Evolutionary conservation across 257 asterid genomes (phyloP).

Genomic region (Phtheirospermum japonicum): DNA sequence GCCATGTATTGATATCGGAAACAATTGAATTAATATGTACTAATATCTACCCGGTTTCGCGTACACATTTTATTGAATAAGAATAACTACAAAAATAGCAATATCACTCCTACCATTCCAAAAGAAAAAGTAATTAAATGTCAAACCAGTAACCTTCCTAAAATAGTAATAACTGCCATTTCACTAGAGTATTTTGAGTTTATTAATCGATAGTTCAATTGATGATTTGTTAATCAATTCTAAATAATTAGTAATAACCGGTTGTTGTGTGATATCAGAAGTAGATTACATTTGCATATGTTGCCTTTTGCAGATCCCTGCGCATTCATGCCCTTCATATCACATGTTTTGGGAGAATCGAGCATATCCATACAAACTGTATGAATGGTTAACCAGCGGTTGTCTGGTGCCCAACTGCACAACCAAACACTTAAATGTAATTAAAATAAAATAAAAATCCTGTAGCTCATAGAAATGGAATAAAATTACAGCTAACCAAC

Average conservation of each 20-base stretch:
- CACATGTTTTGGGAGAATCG: conserved; percentile 44
- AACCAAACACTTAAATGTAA: conserved; percentile 21
- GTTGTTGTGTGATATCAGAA: conserved; percentile 1
- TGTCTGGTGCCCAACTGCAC: conserved; percentile 38
- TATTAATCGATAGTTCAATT: not conserved
- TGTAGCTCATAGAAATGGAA: not conserved
- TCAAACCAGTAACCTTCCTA: not conserved
- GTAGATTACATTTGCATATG: conserved; percentile 33
- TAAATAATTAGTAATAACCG: not conserved
- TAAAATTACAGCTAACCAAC: conserved; percentile 28
- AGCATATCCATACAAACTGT: conserved; percentile 57
- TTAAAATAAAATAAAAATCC: conserved; percentile 7
- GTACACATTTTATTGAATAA: not conserved
- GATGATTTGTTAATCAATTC: not conserved
- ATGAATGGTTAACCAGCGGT: conserved; percentile 60
- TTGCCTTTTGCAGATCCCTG: conserved; percentile 26
- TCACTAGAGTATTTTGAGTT: no score
- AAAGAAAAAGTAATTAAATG: not conserved
- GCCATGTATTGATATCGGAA: not conserved
- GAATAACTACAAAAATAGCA: not conserved
- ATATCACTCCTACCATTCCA: not conserved
- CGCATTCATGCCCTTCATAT: conserved; percentile 39
- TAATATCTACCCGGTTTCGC: not conserved
- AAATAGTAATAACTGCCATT: conserved; percentile 9
- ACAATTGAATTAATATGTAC: not conserved